Conservation (phyloP, 2,329 filamentous ascomycete species). For the Penicillium sp. region DNA sequence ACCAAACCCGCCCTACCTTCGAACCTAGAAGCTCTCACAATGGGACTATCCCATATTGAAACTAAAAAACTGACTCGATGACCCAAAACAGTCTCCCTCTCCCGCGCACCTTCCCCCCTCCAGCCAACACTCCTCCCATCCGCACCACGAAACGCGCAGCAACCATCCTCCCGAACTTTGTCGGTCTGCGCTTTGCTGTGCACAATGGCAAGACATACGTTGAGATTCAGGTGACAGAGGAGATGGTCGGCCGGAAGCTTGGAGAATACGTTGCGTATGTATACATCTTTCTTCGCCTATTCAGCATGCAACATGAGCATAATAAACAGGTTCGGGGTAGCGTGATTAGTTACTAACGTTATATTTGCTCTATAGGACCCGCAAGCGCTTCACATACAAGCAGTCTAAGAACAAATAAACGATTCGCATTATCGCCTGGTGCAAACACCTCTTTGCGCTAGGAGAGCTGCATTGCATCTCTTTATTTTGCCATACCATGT, state of each 20-base stretch:
- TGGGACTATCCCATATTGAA: not conserved
- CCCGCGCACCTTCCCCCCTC: conserved; percentile 46
- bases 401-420: conserved; percentile 67
- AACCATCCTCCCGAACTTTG: conserved; percentile 88
- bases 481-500: conserved; percentile 17
- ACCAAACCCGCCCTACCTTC: not conserved
- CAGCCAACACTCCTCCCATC: conserved; percentile 69
- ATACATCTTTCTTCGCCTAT: not conserved
- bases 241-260: conserved; percentile 95
- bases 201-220: conserved; percentile 88
- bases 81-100: conserved; percentile 37
- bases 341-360: not conserved
- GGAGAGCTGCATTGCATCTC: conserved; percentile 4
- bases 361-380: conserved; percentile 50
- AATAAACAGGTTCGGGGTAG: not conserved
- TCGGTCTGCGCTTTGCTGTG: conserved; percentile 83
- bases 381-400: conserved; percentile 67
- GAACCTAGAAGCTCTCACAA: not conserved
- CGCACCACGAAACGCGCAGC: conserved; percentile 83
- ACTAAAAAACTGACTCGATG: conserved; percentile 1
- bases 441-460: not conserved
- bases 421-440: conserved; percentile 1
- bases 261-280: conserved; percentile 88
- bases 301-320: not conserved
- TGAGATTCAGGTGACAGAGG: conserved; percentile 80